Evolutionary conservation across 169 alveolate genomes (phyloP).

Genomic region (Cryptosporidium parvum): DNA sequence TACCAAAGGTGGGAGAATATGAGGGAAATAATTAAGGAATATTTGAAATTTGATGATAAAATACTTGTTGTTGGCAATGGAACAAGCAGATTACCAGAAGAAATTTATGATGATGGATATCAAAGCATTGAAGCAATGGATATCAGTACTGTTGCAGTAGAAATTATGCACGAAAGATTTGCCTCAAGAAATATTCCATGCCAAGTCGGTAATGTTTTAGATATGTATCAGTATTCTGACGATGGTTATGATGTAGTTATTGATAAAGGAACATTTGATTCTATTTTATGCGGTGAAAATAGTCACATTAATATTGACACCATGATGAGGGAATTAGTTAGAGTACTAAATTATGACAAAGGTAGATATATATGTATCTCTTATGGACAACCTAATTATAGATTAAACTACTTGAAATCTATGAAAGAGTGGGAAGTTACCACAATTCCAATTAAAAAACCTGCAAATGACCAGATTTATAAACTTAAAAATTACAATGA

Average conservation of each 20-base stretch:
- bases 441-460: conserved; percentile 55
- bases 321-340: conserved; percentile 86
- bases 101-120: conserved; percentile 92
- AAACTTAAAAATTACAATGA: conserved; percentile 50
- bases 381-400: conserved; percentile 91
- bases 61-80: conserved; percentile 92
- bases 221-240: conserved; percentile 84
- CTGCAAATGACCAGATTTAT: conserved; percentile 46
- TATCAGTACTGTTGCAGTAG: conserved; percentile 76
- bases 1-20: conserved; percentile 90
- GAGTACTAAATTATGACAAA: conserved; percentile 75
- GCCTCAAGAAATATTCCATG: conserved; percentile 72
- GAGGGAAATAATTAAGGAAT: conserved; percentile 86
- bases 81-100: conserved; percentile 91
- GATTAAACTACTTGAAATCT: conserved; percentile 83
- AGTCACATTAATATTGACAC: conserved; percentile 88
- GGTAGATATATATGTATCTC: conserved; percentile 91
- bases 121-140: conserved; percentile 87
- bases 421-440: conserved; percentile 64
- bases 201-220: conserved; percentile 86
- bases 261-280: conserved; percentile 92
- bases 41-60: conserved; percentile 82
- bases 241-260: conserved; percentile 87
- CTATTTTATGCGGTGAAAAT: conserved; percentile 91
- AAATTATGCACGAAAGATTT: conserved; percentile 66